Base-by-base conservation (phyloP, 805 yeast species). In the Cyberlindnera misumaiensis region DNA sequence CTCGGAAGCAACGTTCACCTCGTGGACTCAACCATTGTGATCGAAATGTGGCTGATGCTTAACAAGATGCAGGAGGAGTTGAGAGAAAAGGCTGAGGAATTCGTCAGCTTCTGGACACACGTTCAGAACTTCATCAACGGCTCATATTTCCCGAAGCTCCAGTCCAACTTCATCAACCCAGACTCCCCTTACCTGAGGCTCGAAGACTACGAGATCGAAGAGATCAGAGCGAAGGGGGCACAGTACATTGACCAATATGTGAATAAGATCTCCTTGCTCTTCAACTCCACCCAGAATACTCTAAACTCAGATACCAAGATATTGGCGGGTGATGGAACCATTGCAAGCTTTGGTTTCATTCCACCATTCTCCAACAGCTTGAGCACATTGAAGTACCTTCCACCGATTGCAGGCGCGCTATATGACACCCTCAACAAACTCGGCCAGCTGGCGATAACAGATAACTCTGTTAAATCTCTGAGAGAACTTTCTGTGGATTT, bases 291-390 rank as follows among this genome's bases (percentile, higher is more conserved):
- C 2, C 56, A 54, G 25, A 48, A 47, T 3, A 43, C 49, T 6
- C 34, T 47, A 7, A 45, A 45, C 34, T 34, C 37, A 5, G 33
- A 51, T 0, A 37, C 35, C 8, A 14, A 37, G 9, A 11, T 40
- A 11, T 43, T 40, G 4, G 41, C 40, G 6, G 44, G 49, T 11
- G 47, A 57, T 10, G 66, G 65, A 5, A 32, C 50, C 2, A 54
- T 65, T 1, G 33, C 46, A 6, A 58, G 60, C 27, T 74, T 64
- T 53, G 80, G 80, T 1, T 79, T 77, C 49, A 53, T 80, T 16
- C 89, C 90, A 3, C 80, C 81, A 1, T 65, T 66, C 38, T 67
- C 87, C 1, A 83, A 81, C 51, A 72, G 82, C 8, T 60, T 83
- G 17, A 68, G 84, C 33, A 67, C 82, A 3, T 55, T 77, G 27